These are phyloP conservation scores for Cylindrodendrum hubeiense DNA, from an alignment of 2,329 filamentous ascomycete genomes.

Conservation along the genomic window DNA sequence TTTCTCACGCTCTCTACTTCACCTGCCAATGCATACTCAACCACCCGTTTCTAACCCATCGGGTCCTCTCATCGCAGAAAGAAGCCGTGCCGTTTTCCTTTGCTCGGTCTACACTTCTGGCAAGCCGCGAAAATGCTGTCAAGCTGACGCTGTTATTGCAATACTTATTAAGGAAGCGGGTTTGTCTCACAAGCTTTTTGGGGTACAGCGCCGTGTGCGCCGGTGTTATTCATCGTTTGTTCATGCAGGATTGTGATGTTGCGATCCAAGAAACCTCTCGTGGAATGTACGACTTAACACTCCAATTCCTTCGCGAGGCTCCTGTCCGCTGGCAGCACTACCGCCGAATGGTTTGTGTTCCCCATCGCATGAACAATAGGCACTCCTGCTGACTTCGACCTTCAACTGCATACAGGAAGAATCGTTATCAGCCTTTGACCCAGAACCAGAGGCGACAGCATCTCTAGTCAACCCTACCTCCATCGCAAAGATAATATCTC, in stretches of 20 bases:
- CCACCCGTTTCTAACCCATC: slow-evolving; percentile 2
- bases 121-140: slow-evolving; percentile 5
- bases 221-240: slow-evolving; percentile 1
- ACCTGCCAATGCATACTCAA: slow-evolving; percentile 9
- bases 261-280: not conserved
- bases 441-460: not conserved
- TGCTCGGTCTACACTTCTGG: not conserved
- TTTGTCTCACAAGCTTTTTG: slow-evolving; percentile 5
- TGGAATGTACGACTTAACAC: not conserved
- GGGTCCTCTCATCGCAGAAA: not conserved
- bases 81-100: not conserved
- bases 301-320: not conserved
- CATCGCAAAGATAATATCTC: not conserved
- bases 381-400: not conserved
- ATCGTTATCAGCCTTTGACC: not conserved
- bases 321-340: slow-evolving; percentile 8
- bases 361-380: not conserved
- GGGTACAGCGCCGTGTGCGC: slow-evolving; percentile 4
- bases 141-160: slow-evolving; percentile 1
- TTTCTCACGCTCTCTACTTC: slow-evolving; percentile 11
- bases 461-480: not conserved
- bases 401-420: not conserved
- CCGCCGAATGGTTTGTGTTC: slow-evolving; percentile 7
- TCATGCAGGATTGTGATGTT: not conserved
- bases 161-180: not conserved